phyloP scores from a whole-genome alignment of 1,284 basidiomycete genomes.

The Rhodotorula sp. region DNA sequence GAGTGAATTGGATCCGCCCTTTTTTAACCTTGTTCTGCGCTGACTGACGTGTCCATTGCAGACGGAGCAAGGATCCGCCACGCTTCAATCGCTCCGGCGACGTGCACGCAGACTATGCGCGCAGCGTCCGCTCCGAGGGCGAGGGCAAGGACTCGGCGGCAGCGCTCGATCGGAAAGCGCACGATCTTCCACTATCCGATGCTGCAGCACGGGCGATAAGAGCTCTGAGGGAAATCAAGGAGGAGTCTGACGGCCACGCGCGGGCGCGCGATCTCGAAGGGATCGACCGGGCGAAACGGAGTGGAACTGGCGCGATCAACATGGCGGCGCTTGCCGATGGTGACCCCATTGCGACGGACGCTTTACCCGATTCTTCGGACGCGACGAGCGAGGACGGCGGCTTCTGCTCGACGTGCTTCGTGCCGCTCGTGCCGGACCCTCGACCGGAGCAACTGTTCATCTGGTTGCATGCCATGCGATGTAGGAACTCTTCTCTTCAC shows the following conservation, averaged over 20 bases:
- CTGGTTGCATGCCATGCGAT: conserved; percentile 83
- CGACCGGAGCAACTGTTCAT: conserved; percentile 86
- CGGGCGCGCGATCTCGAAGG: conserved; percentile 72
- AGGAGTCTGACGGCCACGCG: conserved; percentile 88
- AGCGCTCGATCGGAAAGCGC: conserved; percentile 16
- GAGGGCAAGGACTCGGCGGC: background rate
- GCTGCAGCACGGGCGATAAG: conserved; percentile 83
- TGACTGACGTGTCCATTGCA: too few relatives aligned
- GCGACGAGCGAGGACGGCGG: conserved; percentile 32
- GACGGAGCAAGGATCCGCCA: background rate
- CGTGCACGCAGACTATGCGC: background rate
- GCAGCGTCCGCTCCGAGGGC: background rate
- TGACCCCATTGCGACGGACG: too few relatives aligned
- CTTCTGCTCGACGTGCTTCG: conserved; percentile 82
- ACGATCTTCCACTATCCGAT: conserved; percentile 54
- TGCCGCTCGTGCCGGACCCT: conserved; percentile 86
- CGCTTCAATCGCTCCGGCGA: background rate
- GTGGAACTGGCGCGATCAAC: conserved; percentile 59
- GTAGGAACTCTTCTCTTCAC: conserved; percentile 6
- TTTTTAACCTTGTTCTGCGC: too few relatives aligned
- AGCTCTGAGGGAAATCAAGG: conserved; percentile 81
- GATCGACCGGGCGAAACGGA: conserved; percentile 13
- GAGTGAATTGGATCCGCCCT: too few relatives aligned
- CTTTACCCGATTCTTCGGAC: conserved; percentile 53
- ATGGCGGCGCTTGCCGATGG: conserved; percentile 39